Evolutionary conservation across 2,329 filamentous ascomycete genomes (phyloP).

Genomic region (Colletotrichum lini): DNA sequence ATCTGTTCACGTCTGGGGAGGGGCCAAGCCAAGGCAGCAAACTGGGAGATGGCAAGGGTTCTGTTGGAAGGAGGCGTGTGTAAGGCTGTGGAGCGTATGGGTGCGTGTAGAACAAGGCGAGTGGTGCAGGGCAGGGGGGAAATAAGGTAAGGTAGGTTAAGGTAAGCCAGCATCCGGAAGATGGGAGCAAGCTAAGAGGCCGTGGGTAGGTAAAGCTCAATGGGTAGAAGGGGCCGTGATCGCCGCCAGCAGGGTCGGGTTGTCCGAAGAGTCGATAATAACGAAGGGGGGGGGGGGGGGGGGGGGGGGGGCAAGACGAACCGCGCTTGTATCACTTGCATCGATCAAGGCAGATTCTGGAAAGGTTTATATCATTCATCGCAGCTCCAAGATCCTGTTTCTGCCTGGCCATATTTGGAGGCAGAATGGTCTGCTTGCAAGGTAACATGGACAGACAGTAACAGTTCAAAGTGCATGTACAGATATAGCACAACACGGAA

Average conservation of each 20-base stretch:
- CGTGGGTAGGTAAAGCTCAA: slow-evolving; percentile 18
- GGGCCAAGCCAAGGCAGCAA: slow-evolving; percentile 25
- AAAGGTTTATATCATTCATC: slow-evolving; percentile 12
- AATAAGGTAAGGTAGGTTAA: slow-evolving; percentile 21
- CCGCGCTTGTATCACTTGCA: neutral
- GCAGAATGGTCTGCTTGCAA: slow-evolving; percentile 1
- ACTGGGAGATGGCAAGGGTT: slow-evolving; percentile 5
- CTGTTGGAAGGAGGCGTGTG: slow-evolving; percentile 17
- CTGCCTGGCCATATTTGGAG: slow-evolving; percentile 10
- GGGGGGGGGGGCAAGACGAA: slow-evolving; percentile 8
- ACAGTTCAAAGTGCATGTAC: neutral
- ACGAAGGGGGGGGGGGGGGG: neutral
- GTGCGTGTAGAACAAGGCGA: slow-evolving; percentile 6
- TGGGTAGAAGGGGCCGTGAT: slow-evolving; percentile 16
- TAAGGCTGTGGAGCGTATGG: slow-evolving; percentile 5
- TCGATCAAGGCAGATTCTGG: slow-evolving; percentile 12
- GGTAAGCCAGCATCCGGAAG: slow-evolving; percentile 10
- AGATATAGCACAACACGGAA: slow-evolving; percentile 7
- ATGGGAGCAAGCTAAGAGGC: slow-evolving; percentile 15
- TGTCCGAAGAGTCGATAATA: neutral
- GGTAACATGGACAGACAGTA: slow-evolving; percentile 5
- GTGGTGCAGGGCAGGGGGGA: neutral
- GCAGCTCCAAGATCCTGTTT: neutral
- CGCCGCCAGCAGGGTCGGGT: slow-evolving; percentile 16
- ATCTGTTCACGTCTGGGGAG: slow-evolving; percentile 1